Percentiles rank a stretch among this genome's conserved stretches.
These are phyloP conservation scores for Phaeoacremonium minimum DNA, from an alignment of 2,329 filamentous ascomycete species.

Conservation along the genomic window DNA sequence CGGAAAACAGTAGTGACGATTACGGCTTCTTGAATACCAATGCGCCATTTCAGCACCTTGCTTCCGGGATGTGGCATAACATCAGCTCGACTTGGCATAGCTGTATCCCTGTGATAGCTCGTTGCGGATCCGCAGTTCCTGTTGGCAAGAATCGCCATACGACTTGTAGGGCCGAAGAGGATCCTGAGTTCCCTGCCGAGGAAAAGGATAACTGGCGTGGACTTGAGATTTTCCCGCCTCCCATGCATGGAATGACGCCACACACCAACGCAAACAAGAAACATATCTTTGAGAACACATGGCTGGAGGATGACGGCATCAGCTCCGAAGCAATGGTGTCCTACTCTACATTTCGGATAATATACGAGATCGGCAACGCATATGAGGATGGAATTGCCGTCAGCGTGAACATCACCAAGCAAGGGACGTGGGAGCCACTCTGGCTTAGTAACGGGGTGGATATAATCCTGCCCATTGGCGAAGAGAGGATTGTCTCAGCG, in stretches of 20 bases:
- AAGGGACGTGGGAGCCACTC: conserved; percentile 18
- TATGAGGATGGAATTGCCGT: conserved; percentile 12
- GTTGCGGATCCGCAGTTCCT: conserved; percentile 25
- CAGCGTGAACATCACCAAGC: conserved; percentile 8
- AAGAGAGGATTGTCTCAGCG: conserved; percentile 19
- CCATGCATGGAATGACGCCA: conserved; percentile 3
- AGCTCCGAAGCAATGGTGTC: conserved; percentile 18
- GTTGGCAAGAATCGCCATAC: conserved; percentile 23
- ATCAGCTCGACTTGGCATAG: conserved; percentile 22
- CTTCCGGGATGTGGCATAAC: conserved; percentile 23
- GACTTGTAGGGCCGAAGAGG: conserved; percentile 15
- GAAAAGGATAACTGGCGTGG: conserved; percentile 25
- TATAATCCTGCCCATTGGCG: conserved; percentile 22
- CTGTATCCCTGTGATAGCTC: conserved; percentile 23
- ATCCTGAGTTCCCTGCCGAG: conserved; percentile 21
- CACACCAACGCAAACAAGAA: conserved; percentile 2
- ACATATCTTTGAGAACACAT: conserved; percentile 15
- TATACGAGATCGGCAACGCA: conserved; percentile 17
- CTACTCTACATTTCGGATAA: conserved; percentile 12
- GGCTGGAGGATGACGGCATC: conserved; percentile 26
- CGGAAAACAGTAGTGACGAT: conserved; percentile 31
- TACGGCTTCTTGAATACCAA: conserved; percentile 57
- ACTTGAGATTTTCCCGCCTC: conserved; percentile 28
- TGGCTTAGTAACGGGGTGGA: conserved; percentile 19
- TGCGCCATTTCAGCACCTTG: conserved; percentile 45